Conservation (phyloP, 345 rosid genomes). For the Melastoma malabathricum region DNA sequence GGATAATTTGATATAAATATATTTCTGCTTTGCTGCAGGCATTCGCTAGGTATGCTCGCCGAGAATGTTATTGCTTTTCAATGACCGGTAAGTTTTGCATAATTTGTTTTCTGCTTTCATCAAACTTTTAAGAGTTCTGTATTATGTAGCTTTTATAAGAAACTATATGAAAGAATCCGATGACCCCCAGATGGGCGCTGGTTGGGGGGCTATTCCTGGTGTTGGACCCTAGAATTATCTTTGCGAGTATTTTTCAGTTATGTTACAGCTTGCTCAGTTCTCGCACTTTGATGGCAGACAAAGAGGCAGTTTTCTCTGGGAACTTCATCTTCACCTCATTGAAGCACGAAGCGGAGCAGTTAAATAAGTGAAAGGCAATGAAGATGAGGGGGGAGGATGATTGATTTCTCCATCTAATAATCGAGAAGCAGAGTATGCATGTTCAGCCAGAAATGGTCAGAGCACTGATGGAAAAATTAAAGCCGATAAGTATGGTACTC, state of each 20-base stretch:
- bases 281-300: slow-evolving; percentile 33
- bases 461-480: too few species aligned
- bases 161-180: too few species aligned
- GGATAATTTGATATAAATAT: background rate
- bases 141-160: too few species aligned
- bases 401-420: background rate
- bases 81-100: slow-evolving; percentile 47
- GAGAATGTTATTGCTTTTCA: slow-evolving; percentile 67
- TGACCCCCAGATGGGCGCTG: too few species aligned
- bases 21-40: slow-evolving; percentile 37
- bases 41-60: slow-evolving; percentile 81
- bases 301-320: slow-evolving; percentile 77
- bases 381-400: background rate
- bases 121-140: too few species aligned
- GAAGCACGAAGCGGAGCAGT: slow-evolving; percentile 20
- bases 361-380: background rate
- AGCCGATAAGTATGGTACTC: too few species aligned
- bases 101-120: slow-evolving; percentile 3
- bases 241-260: background rate
- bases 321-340: slow-evolving; percentile 72
- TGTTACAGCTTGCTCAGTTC: background rate
- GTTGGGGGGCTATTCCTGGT: too few species aligned
- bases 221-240: background rate
- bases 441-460: too few species aligned
- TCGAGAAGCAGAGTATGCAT: too few species aligned